Percentiles rank a stretch among this genome's conserved stretches.
These are phyloP conservation scores for Phytophthora sojae DNA, from an alignment of 352 stramenopile genomes.

Conservation along the genomic window DNA sequence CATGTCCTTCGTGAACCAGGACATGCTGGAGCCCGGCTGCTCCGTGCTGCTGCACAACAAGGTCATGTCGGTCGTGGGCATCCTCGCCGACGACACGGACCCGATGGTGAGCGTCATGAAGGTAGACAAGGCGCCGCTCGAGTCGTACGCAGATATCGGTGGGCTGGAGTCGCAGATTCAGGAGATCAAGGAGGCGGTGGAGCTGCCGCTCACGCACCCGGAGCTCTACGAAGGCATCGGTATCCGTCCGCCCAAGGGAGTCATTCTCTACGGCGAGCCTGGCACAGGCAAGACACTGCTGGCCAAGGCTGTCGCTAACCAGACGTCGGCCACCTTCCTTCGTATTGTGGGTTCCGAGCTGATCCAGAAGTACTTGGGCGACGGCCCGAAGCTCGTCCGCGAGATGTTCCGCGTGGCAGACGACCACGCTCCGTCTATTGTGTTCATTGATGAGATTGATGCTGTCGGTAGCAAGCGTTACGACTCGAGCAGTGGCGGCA, in stretches of 20 bases:
- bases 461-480: constrained; percentile 99
- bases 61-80: constrained; percentile 99
- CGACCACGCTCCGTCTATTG: constrained; percentile 98
- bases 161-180: constrained; percentile 98
- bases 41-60: constrained; percentile 99
- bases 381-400: constrained; percentile 99
- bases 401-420: constrained; percentile 99
- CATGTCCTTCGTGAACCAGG: constrained; percentile 99
- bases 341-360: constrained; percentile 99
- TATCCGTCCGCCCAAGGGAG: constrained; percentile 98
- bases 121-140: constrained; percentile 98
- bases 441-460: constrained; percentile 99
- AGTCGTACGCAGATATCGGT: constrained; percentile 99
- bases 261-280: constrained; percentile 99
- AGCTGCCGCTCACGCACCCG: constrained; percentile 98
- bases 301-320: constrained; percentile 99
- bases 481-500: constrained; percentile 98
- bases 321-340: constrained; percentile 99
- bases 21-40: constrained; percentile 99
- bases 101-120: constrained; percentile 99
- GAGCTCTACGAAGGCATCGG: constrained; percentile 99
- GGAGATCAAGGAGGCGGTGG: constrained; percentile 95
- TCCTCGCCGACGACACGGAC: constrained; percentile 99
- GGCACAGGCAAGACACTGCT: constrained; percentile 99
- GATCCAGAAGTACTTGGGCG: constrained; percentile 99